Percentiles rank a stretch among this genome's conserved stretches.
Evolutionary conservation across 805 yeast genomes (phyloP).

Genomic region (Candida cerambycidarum): DNA sequence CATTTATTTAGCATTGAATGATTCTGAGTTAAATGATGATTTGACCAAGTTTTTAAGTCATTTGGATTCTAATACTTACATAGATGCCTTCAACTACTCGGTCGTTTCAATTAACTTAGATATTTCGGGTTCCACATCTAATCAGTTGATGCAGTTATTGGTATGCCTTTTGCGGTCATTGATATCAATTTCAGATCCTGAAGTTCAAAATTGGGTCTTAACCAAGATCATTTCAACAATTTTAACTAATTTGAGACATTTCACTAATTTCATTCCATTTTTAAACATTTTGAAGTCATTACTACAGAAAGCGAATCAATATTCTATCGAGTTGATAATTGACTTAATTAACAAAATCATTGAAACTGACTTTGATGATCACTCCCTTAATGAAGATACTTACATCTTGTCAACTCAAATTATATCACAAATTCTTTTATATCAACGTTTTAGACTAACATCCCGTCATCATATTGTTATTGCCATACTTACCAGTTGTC

Average conservation of each 20-base stretch:
- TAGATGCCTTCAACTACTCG: not conserved
- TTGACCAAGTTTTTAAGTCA: not conserved
- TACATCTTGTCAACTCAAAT: slow-evolving; percentile 46
- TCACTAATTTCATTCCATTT: slow-evolving; percentile 4
- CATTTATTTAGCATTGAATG: slow-evolving; percentile 3
- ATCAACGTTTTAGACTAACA: slow-evolving; percentile 67
- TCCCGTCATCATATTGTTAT: slow-evolving; percentile 72
- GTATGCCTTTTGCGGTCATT: not conserved
- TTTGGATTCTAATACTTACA: not conserved
- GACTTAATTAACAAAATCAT: slow-evolving; percentile 33
- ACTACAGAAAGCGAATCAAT: slow-evolving; percentile 54
- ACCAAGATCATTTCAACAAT: slow-evolving; percentile 5
- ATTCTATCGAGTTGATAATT: slow-evolving; percentile 57
- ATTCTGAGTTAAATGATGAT: not conserved
- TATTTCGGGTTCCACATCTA: not conserved
- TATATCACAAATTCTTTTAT: slow-evolving; percentile 59
- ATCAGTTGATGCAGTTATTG: not conserved
- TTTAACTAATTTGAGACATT: slow-evolving; percentile 1
- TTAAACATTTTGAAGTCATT: slow-evolving; percentile 28
- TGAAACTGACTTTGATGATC: not conserved
- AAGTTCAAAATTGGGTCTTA: slow-evolving; percentile 5
- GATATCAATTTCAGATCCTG: not conserved
- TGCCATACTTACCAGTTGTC: slow-evolving; percentile 36
- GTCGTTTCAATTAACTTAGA: slow-evolving; percentile 2
- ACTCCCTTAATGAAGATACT: slow-evolving; percentile 20